phyloP scores from a whole-genome alignment of 2,329 filamentous ascomycete genomes.

The Hypoxylon sp. region DNA sequence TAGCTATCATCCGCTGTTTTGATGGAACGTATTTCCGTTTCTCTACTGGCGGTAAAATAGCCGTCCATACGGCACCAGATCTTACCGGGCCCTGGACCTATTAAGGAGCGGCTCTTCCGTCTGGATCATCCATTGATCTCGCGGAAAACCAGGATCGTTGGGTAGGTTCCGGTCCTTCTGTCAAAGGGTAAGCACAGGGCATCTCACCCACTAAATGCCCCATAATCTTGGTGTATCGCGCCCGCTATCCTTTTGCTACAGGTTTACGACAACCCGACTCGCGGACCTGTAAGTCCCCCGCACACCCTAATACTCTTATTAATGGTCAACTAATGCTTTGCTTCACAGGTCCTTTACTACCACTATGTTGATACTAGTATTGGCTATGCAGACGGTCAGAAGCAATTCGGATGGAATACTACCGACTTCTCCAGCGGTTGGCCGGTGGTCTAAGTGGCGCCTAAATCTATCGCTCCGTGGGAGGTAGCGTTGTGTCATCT shows the following conservation, averaged over 20 bases:
- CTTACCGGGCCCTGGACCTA: slow-evolving; percentile 57
- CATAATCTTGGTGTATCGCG: not conserved
- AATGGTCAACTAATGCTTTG: not conserved
- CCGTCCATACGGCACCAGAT: slow-evolving; percentile 53
- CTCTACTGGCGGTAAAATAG: slow-evolving; percentile 55
- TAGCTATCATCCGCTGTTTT: slow-evolving; percentile 54
- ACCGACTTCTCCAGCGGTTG: slow-evolving; percentile 62
- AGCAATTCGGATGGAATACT: slow-evolving; percentile 64
- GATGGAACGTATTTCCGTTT: slow-evolving; percentile 59
- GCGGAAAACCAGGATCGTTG: slow-evolving; percentile 54
- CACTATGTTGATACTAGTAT: slow-evolving; percentile 54
- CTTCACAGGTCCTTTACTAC: slow-evolving; percentile 59
- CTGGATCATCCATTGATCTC: slow-evolving; percentile 53
- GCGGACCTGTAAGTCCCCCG: slow-evolving; percentile 45
- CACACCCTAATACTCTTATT: not conserved
- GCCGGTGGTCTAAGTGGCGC: slow-evolving; percentile 55
- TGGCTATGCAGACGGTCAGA: slow-evolving; percentile 55
- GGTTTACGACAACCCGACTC: slow-evolving; percentile 51
- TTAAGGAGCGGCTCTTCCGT: slow-evolving; percentile 53
- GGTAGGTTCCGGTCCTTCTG: slow-evolving; percentile 51
- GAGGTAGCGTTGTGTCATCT: too few species aligned
- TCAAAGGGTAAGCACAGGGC: slow-evolving; percentile 54
- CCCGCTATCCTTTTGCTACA: not conserved
- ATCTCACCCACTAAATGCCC: not conserved
- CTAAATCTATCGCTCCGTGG: not conserved